Evolutionary conservation across 768 basidiomycete genomes (phyloP).

Genomic region (Lactarius vividus): DNA sequence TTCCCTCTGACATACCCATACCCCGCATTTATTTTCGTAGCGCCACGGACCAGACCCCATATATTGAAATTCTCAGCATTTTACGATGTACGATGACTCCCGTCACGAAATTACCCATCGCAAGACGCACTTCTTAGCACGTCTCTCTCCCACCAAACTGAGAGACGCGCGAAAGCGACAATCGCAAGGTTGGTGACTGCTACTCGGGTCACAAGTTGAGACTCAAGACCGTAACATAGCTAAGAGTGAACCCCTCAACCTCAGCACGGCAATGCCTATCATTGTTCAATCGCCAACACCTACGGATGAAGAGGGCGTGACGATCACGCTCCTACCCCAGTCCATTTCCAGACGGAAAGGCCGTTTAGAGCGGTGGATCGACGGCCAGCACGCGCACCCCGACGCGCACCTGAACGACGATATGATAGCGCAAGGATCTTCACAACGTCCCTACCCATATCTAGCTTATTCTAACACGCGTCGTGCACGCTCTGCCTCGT

Average conservation of each 20-base stretch:
- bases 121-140: constrained; percentile 11
- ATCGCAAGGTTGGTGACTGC: constrained; percentile 10
- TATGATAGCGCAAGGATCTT: constrained; percentile 28
- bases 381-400: constrained; percentile 38
- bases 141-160: constrained; percentile 3
- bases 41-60: constrained; percentile 15
- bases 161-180: constrained; percentile 6
- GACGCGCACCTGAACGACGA: constrained; percentile 27
- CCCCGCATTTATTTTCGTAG: background rate
- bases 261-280: constrained; percentile 23
- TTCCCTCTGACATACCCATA: constrained; percentile 9
- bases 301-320: constrained; percentile 26
- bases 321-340: constrained; percentile 20
- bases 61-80: constrained; percentile 11
- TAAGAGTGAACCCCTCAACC: constrained; percentile 2
- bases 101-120: constrained; percentile 13
- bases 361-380: constrained; percentile 45
- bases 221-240: background rate
- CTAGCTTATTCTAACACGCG: constrained; percentile 42
- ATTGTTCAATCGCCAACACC: constrained; percentile 26
- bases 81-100: constrained; percentile 24
- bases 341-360: constrained; percentile 39
- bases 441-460: constrained; percentile 39
- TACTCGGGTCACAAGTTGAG: background rate
- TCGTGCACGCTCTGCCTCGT: constrained; percentile 32